Percentiles rank a stretch among this genome's conserved stretches.
Evolutionary conservation across 306 rosid genomes (phyloP).

Genomic region (Fagus crenata): DNA sequence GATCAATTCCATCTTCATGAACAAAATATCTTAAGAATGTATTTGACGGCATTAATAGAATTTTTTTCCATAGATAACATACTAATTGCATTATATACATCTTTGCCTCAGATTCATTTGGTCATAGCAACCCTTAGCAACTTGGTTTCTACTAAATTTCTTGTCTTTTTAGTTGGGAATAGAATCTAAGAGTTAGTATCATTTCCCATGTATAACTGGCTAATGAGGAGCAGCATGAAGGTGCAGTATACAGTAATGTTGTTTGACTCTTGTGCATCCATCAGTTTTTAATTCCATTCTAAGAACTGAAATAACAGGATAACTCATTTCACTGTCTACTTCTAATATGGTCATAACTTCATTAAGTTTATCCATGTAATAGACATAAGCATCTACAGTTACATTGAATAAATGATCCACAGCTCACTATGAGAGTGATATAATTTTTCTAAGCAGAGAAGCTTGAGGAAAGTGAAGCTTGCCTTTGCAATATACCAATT

Average conservation of each 20-base stretch:
- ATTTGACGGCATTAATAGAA: too few species aligned
- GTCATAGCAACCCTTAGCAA: too few species aligned
- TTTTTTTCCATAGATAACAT: too few species aligned
- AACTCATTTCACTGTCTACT: not conserved
- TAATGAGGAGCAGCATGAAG: not conserved
- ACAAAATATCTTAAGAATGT: too few species aligned
- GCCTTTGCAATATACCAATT: constrained; percentile 86
- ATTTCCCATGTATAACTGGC: not conserved
- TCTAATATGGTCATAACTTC: not conserved
- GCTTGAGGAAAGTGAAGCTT: constrained; percentile 31
- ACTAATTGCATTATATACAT: too few species aligned
- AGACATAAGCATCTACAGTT: not conserved
- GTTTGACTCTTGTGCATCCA: not conserved
- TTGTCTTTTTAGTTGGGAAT: not conserved
- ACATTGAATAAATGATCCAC: not conserved
- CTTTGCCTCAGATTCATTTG: too few species aligned
- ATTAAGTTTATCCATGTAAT: not conserved
- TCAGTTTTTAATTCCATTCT: not conserved
- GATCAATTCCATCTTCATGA: too few species aligned
- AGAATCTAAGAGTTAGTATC: not conserved
- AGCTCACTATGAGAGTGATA: constrained; percentile 15
- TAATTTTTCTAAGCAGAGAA: constrained; percentile 1
- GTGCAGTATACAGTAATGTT: too few species aligned
- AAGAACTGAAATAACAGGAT: not conserved
- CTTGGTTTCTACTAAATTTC: not conserved